Conservation (phyloP, 73 alveolate genomes). For the Tetrahymena borealis region DNA sequence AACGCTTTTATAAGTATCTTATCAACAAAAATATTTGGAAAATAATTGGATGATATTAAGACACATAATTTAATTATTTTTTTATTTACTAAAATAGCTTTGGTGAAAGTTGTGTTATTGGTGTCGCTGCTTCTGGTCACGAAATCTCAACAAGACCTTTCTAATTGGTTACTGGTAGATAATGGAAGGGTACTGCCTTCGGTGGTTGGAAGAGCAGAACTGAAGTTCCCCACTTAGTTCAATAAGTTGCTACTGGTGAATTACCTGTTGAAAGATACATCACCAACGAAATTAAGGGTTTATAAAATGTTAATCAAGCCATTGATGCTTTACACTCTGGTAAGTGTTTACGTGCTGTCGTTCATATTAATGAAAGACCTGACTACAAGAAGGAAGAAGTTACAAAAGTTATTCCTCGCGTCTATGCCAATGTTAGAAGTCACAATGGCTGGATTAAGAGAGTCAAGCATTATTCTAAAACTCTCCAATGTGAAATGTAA, state of each 20-base stretch:
- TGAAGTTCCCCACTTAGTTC: conserved; percentile 66
- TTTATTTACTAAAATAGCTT: neutral
- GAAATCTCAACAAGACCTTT: conserved; percentile 70
- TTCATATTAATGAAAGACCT: neutral
- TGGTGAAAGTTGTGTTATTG: conserved; percentile 78
- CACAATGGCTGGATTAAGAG: neutral
- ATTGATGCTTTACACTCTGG: conserved; percentile 60
- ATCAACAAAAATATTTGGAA: too few relatives aligned
- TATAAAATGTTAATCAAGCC: conserved; percentile 59
- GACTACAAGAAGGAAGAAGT: neutral
- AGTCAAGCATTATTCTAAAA: neutral
- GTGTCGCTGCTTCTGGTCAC: conserved; percentile 88
- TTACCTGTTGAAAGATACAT: conserved; percentile 64
- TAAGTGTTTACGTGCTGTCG: conserved; percentile 61
- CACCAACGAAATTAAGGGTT: conserved; percentile 60
- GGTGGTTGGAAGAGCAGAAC: conserved; percentile 84
- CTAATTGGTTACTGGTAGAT: conserved; percentile 73
- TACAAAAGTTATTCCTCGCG: neutral
- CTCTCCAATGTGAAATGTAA: neutral
- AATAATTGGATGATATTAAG: neutral
- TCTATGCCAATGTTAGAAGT: neutral
- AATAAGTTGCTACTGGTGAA: conserved; percentile 53
- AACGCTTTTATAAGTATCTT: too few relatives aligned
- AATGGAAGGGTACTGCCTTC: conserved; percentile 87
- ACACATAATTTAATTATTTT: neutral